Evolutionary conservation across 2,329 filamentous ascomycete species (phyloP).

Genomic region (Pseudocercospora vitis): DNA sequence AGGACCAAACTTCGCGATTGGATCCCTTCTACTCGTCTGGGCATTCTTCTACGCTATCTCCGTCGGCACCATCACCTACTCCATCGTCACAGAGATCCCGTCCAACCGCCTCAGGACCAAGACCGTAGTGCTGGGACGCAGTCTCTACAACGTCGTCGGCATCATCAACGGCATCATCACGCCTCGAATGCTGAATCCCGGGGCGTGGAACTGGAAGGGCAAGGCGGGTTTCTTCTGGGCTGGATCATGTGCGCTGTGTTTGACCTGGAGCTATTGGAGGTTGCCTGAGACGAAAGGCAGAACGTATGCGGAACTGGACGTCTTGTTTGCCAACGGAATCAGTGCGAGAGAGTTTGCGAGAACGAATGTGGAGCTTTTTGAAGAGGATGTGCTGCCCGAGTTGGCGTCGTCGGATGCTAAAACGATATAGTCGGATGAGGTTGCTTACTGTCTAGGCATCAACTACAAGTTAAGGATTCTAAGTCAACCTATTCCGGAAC

Average conservation of each 20-base stretch:
- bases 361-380: conserved; percentile 26
- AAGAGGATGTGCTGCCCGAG: background rate
- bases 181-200: conserved; percentile 34
- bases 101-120: conserved; percentile 32
- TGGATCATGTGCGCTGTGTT: conserved; percentile 47
- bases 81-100: conserved; percentile 33
- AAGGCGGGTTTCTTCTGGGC: conserved; percentile 43
- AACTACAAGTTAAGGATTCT: no score
- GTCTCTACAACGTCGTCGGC: conserved; percentile 29
- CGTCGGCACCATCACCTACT: conserved; percentile 30
- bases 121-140: conserved; percentile 33
- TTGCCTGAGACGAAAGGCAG: conserved; percentile 57
- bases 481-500: no score
- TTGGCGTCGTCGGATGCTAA: background rate
- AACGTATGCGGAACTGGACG: conserved; percentile 57
- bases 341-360: conserved; percentile 44
- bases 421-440: no score
- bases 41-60: conserved; percentile 30
- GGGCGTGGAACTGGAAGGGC: conserved; percentile 26
- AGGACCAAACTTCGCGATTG: conserved; percentile 27
- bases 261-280: conserved; percentile 54
- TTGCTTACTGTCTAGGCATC: no score
- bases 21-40: conserved; percentile 27
- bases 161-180: conserved; percentile 23
- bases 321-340: conserved; percentile 54